Base-by-base conservation (phyloP, 371 early-diverging fungal species). In the Mucor sp. region DNA sequence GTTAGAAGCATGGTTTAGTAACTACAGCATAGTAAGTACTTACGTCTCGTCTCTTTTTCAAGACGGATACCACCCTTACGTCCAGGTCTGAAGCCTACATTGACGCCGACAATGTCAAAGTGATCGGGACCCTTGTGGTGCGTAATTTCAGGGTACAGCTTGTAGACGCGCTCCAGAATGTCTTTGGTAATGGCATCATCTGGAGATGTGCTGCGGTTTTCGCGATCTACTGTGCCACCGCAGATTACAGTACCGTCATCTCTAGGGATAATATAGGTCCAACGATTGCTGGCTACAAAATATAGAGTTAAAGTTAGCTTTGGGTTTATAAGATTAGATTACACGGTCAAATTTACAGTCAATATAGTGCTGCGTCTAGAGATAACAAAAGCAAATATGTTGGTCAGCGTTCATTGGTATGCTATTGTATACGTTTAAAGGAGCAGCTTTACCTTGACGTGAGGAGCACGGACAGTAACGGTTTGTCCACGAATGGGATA, bases 211-310 rank as follows among this genome's bases (percentile, higher is more conserved):
- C 67, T 56, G 23, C 63, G 65, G 56, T 83, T 80, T 9, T 39
- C 71, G 15, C 63, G 59, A 63, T 80, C 78, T 44, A 78, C 63
- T 23, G 80, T 77, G 27, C 79, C 79, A 43, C 95, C 95, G 12
- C 93, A 83, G 37, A 94, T 85, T n/a, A 93, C 92, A 33, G 84
- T 83, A 1, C 94, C 94, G 70, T 91, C 90, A 12, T 84, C 80
- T 17, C 94, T 83, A 14, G 95, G 94, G 66, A 95, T 95, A 27
- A 95, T 83, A 75, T 95, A 95, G 27, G 90, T 88, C 62, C 87
- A 74, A n/a, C 74, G 62, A 47, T 62, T 48, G 14, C 60, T 43
- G 37, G 61, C 78, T 75, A 35, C 6, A 78, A 19, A 63, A 35
- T 44, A 35, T 44, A 50, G 27, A 53, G 33, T 58, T 30, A 59